phyloP scores from a whole-genome alignment of 805 yeast species.

The Grigorovia yakushimaensis region DNA sequence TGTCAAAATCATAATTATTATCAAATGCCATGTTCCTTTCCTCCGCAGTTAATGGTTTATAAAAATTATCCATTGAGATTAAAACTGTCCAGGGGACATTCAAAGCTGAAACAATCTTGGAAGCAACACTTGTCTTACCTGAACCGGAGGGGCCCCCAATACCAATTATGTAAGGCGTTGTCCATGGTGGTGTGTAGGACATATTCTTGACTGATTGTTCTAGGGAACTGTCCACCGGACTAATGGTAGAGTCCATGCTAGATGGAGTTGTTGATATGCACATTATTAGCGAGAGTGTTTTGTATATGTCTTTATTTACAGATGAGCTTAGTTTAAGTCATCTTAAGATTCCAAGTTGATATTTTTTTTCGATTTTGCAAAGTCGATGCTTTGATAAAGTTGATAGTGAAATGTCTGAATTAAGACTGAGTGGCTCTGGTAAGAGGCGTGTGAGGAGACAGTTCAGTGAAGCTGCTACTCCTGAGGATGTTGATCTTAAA shows the following conservation, averaged over 20 bases:
- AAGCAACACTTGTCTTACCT: conserved; percentile 89
- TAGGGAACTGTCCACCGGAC: not conserved
- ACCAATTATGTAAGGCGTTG: conserved; percentile 78
- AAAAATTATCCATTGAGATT: conserved; percentile 83
- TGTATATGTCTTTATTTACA: too few relatives aligned
- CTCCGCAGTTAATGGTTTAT: conserved; percentile 58
- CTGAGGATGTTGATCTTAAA: not conserved
- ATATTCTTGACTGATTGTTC: not conserved
- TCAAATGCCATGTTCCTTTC: conserved; percentile 54
- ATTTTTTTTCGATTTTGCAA: not conserved
- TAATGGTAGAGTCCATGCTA: not conserved
- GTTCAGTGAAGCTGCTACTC: not conserved
- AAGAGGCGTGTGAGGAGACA: conserved; percentile 2
- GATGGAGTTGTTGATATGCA: too few relatives aligned
- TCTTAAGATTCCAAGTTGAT: not conserved
- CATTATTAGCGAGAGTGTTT: too few relatives aligned
- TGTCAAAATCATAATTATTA: conserved; percentile 76
- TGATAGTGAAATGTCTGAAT: not conserved
- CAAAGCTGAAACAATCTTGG: conserved; percentile 62
- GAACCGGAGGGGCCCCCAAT: conserved; percentile 82
- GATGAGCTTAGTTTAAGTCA: not conserved
- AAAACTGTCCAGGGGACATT: conserved; percentile 94
- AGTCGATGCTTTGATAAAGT: not conserved
- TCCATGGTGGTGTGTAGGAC: conserved; percentile 74
- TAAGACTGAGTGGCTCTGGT: not conserved